These are phyloP conservation scores for Rhodomyrtus tomentosa DNA, from an alignment of 345 rosid genomes.

Conservation along the genomic window DNA sequence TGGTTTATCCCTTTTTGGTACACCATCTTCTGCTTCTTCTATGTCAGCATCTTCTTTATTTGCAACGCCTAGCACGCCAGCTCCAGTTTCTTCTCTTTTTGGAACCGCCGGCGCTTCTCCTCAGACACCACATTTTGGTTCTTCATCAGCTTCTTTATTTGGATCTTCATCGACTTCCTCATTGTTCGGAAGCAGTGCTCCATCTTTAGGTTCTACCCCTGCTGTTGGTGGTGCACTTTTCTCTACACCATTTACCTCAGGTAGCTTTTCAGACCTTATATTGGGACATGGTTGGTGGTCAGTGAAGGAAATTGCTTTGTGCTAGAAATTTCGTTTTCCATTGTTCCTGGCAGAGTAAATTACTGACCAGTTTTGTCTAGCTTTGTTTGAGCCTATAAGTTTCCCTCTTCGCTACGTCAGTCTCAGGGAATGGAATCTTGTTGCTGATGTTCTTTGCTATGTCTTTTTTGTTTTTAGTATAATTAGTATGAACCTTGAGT, in stretches of 20 bases:
- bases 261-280: constrained; percentile 6
- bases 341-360: not conserved
- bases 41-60: constrained; percentile 43
- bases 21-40: constrained; percentile 52
- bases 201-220: constrained; percentile 40
- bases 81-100: constrained; percentile 52
- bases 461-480: not conserved
- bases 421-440: not conserved
- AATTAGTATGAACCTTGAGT: not conserved
- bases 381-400: not conserved
- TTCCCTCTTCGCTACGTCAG: not conserved
- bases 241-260: constrained; percentile 57
- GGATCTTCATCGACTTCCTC: constrained; percentile 58
- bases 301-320: not conserved
- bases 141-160: constrained; percentile 33
- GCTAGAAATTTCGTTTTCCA: not conserved
- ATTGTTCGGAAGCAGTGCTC: constrained; percentile 28
- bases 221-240: constrained; percentile 44
- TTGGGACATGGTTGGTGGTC: not conserved
- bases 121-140: constrained; percentile 21
- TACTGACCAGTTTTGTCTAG: not conserved
- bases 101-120: constrained; percentile 32
- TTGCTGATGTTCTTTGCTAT: not conserved
- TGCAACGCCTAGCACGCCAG: constrained; percentile 54
- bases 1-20: constrained; percentile 51